Conservation (phyloP, 2,329 filamentous ascomycete genomes). For the Diaporthe ilicicola region DNA sequence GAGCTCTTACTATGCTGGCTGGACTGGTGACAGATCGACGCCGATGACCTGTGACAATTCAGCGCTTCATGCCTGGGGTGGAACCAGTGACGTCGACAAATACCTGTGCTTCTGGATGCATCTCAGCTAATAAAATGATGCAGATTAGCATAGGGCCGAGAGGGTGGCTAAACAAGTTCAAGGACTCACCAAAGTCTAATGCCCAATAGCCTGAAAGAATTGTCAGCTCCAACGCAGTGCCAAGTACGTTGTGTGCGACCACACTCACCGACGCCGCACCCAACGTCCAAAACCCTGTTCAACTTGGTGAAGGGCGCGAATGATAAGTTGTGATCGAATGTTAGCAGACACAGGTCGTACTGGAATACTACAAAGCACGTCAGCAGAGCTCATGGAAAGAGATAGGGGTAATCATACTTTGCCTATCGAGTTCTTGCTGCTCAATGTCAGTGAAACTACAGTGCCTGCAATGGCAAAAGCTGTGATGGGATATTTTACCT, state of each 20-base stretch:
- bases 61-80: background rate
- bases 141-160: slow-evolving; percentile 5
- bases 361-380: slow-evolving; percentile 40
- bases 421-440: slow-evolving; percentile 47
- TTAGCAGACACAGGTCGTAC: slow-evolving; percentile 50
- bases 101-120: slow-evolving; percentile 40
- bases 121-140: slow-evolving; percentile 35
- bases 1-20: slow-evolving; percentile 37
- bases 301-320: slow-evolving; percentile 53
- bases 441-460: slow-evolving; percentile 29
- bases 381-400: background rate
- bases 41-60: slow-evolving; percentile 36
- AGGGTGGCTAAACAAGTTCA: background rate
- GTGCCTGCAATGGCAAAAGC: background rate
- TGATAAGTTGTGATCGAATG: slow-evolving; percentile 52
- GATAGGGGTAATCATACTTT: slow-evolving; percentile 35
- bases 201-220: slow-evolving; percentile 39
- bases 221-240: slow-evolving; percentile 24
- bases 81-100: background rate
- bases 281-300: slow-evolving; percentile 56
- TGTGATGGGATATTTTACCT: slow-evolving; percentile 36
- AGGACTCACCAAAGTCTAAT: slow-evolving; percentile 40
- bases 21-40: slow-evolving; percentile 39
- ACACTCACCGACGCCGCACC: slow-evolving; percentile 55
- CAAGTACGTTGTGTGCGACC: background rate